A percentile compares a stretch with the other conserved stretches of the same genome.
Evolutionary conservation across 768 basidiomycete genomes (phyloP).

Genomic region (Ramaria rubella): DNA sequence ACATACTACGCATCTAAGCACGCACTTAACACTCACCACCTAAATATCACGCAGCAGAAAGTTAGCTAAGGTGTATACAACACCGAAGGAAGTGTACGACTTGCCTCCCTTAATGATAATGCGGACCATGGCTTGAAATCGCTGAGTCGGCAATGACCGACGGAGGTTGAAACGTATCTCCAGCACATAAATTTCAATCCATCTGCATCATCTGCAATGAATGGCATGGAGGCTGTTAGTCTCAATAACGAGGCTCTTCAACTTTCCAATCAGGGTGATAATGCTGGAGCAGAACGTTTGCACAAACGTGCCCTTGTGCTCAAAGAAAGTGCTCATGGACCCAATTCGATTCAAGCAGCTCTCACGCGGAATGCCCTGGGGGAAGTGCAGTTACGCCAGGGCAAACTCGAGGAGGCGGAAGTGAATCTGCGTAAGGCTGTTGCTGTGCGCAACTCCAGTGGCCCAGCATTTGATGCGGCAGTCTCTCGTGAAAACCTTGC

Average conservation of each 20-base stretch:
- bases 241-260: slow-evolving; percentile 19
- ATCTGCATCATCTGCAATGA: not conserved
- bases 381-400: slow-evolving; percentile 31
- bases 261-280: slow-evolving; percentile 19
- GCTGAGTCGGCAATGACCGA: not conserved
- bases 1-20: not conserved
- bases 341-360: slow-evolving; percentile 22
- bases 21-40: slow-evolving; percentile 3
- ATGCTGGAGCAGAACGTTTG: slow-evolving; percentile 24
- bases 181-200: not conserved
- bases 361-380: slow-evolving; percentile 30
- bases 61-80: not conserved
- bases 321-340: slow-evolving; percentile 22
- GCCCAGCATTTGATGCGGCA: slow-evolving; percentile 27
- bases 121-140: slow-evolving; percentile 54
- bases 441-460: slow-evolving; percentile 19
- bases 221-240: not conserved
- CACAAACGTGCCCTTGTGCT: slow-evolving; percentile 28
- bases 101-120: slow-evolving; percentile 87
- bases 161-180: not conserved
- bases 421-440: slow-evolving; percentile 29
- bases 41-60: not conserved
- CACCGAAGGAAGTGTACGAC: slow-evolving; percentile 19
- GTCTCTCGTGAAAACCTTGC: slow-evolving; percentile 34
- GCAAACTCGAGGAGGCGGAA: slow-evolving; percentile 32